These are phyloP conservation scores for Malus hybrid DNA, from an alignment of 331 rosid species.

Conservation along the genomic window DNA sequence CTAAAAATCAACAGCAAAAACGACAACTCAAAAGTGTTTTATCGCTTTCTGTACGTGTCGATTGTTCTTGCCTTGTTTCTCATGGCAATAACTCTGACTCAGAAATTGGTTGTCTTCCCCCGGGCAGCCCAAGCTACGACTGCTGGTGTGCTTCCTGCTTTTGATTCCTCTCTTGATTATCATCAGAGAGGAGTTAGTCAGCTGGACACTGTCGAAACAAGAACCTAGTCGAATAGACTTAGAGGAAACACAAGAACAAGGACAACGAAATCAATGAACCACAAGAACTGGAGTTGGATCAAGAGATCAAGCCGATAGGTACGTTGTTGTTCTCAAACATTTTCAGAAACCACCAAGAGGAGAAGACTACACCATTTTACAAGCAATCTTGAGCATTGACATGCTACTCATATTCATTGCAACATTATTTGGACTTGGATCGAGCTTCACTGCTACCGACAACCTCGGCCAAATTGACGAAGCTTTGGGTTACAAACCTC, in stretches of 20 bases:
- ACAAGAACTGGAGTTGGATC: background rate
- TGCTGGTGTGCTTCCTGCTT: background rate
- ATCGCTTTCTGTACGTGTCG: background rate
- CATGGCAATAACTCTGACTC: background rate
- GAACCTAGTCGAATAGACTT: background rate
- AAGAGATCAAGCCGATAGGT: background rate
- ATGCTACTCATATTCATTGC: conserved; percentile 5
- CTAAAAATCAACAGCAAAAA: background rate
- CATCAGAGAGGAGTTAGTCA: background rate
- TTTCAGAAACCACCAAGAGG: conserved; percentile 11
- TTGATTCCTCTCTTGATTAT: background rate
- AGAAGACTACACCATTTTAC: conserved; percentile 11
- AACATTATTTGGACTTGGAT: conserved; percentile 1
- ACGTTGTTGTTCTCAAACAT: background rate
- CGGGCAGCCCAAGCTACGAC: background rate
- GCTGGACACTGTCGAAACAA: background rate
- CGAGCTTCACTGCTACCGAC: background rate
- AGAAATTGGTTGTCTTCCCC: background rate
- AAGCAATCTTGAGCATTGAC: conserved; percentile 10
- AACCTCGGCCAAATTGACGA: background rate
- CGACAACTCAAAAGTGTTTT: background rate
- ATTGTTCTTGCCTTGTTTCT: background rate
- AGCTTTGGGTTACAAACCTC: background rate
- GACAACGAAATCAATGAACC: background rate
- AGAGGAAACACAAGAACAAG: background rate